These are phyloP conservation scores for Powellomyces hirtus DNA, from an alignment of 192 early-diverging fungal species.

Conservation along the genomic window DNA sequence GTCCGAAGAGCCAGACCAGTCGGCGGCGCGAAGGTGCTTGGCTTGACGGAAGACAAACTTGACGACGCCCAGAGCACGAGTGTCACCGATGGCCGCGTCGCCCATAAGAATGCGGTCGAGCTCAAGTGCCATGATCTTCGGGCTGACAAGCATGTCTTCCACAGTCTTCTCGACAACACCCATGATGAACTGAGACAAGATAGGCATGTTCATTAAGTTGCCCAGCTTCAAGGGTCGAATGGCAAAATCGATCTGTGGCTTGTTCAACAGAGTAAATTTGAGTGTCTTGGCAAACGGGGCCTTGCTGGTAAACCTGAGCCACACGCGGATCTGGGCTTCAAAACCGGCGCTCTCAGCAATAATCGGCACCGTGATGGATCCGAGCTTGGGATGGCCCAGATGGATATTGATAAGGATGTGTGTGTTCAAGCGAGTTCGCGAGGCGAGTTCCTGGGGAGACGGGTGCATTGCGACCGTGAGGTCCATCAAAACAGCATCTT, in stretches of 20 bases:
- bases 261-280: conserved; percentile 18
- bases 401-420: conserved; percentile 24
- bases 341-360: conserved; percentile 27
- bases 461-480: conserved; percentile 24
- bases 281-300: conserved; percentile 24
- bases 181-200: conserved; percentile 29
- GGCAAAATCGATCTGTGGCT: conserved; percentile 22
- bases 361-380: conserved; percentile 22
- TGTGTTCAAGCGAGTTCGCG: conserved; percentile 22
- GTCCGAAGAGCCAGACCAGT: conserved; percentile 21
- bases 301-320: conserved; percentile 11
- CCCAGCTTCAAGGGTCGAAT: conserved; percentile 24
- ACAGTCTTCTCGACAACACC: conserved; percentile 15
- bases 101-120: conserved; percentile 21
- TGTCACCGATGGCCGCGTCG: conserved; percentile 13
- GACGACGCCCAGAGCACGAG: conserved; percentile 23
- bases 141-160: conserved; percentile 24
- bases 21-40: conserved; percentile 16
- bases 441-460: conserved; percentile 23
- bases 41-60: conserved; percentile 28
- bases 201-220: conserved; percentile 28
- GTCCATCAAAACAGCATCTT: conserved; percentile 31
- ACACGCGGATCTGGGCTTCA: conserved; percentile 25
- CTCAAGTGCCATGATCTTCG: conserved; percentile 23
- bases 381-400: conserved; percentile 27